Conservation (phyloP, 768 basidiomycete species). For the Kwoniella botswanensis region DNA sequence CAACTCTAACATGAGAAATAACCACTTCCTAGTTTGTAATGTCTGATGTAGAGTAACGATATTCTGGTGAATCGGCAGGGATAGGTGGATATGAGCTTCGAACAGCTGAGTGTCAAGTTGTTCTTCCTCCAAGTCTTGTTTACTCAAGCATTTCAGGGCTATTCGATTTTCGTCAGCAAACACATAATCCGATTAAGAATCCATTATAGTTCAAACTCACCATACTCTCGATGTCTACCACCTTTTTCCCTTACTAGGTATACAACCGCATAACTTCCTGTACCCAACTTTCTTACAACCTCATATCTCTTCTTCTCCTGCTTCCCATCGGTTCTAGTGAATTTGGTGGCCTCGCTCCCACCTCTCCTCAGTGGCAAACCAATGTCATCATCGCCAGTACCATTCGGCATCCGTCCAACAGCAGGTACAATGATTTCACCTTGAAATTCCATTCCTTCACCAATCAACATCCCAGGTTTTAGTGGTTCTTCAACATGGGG, state of each 20-base stretch:
- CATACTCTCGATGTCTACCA: slow-evolving; percentile 55
- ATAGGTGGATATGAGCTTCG: slow-evolving; percentile 95
- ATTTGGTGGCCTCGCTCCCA: slow-evolving; percentile 44
- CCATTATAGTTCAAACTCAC: slow-evolving; percentile 38
- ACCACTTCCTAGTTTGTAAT: slow-evolving; percentile 85
- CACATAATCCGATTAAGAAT: neutral
- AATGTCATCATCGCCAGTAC: slow-evolving; percentile 25
- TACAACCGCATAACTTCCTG: slow-evolving; percentile 90
- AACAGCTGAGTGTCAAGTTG: slow-evolving; percentile 85
- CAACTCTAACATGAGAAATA: slow-evolving; percentile 91
- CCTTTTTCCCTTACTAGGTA: slow-evolving; percentile 70
- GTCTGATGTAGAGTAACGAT: slow-evolving; percentile 93
- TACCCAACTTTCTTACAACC: slow-evolving; percentile 82
- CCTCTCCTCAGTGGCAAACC: slow-evolving; percentile 43
- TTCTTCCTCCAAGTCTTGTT: slow-evolving; percentile 87
- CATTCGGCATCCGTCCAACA: slow-evolving; percentile 33
- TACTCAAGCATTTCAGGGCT: slow-evolving; percentile 96
- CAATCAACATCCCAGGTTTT: slow-evolving; percentile 49
- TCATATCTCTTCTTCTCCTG: slow-evolving; percentile 63
- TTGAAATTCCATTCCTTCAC: slow-evolving; percentile 55
- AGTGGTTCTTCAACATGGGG: slow-evolving; percentile 45
- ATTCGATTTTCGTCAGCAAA: slow-evolving; percentile 58
- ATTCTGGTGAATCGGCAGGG: slow-evolving; percentile 83
- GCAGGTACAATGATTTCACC: slow-evolving; percentile 54
- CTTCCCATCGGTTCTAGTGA: slow-evolving; percentile 17